Base-by-base conservation (phyloP, 257 asterid genomes). In the Primulina tabacum region DNA sequence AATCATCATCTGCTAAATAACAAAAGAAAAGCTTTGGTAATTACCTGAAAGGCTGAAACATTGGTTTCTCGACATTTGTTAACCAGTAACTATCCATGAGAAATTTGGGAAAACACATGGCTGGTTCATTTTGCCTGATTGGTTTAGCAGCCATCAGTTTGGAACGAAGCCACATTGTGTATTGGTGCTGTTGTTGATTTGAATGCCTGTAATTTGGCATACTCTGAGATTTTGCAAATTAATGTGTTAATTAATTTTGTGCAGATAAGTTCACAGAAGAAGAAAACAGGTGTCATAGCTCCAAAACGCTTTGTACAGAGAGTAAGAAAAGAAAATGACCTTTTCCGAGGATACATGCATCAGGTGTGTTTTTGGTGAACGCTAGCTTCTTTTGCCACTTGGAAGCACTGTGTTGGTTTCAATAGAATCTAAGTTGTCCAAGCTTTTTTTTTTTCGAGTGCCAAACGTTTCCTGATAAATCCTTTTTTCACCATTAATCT, bases 191-290 rank as follows among this genome's bases (percentile, higher is more conserved):
- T 53, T 9, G 21, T 71, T 30, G 21, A 14, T 35, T 10, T 71
- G 71, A 43, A 65, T 43, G n/a, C 18, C 62, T 67, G 55, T 52
- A 6, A 30, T 5, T 26, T 53, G 59, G 26, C 35, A 67, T 62
- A 37, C 38, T 29, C 73, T 8, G 63, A 37, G 53, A 63, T 29
- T 56, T 35, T 68, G 55, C 52, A 16, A 70, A 59, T 68, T 29
- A 59, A 59, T 52, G 16, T 30, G 18, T 61, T 60, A 26, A 38
- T 11, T 75, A 40, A 57, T 83, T 35, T 47, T 68, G 53, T 53
- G 71, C 86, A 88, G 97, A 88, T 88, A 76, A 86, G 86, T 73
- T 82, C 88, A 8, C 97, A 90, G 81, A 90, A 88, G 94, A 90
- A 90, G 82, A 88, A 85, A 82, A 90, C 96, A 6, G 97, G 96